phyloP scores from a whole-genome alignment of 495 filamentous ascomycete genomes.

The Beverwykella pulmonaria region DNA sequence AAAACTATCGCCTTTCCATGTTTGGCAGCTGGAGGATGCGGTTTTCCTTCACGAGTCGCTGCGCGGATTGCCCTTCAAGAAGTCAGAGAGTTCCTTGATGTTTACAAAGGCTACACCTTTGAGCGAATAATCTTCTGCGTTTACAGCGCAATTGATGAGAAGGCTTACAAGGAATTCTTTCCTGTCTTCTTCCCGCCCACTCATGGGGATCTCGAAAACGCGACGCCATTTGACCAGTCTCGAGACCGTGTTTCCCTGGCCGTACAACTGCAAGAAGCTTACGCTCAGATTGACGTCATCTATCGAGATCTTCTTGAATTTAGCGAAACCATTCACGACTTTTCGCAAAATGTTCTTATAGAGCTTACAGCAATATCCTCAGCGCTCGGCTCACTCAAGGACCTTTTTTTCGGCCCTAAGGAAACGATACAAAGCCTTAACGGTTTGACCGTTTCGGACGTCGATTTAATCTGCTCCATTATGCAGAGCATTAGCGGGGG shows the following conservation, averaged over 20 bases:
- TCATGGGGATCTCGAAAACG: constrained; percentile 19
- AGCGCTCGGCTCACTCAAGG: constrained; percentile 1
- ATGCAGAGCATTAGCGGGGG: constrained; percentile 12
- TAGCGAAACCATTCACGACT: constrained; percentile 10
- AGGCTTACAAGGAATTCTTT: constrained; percentile 25
- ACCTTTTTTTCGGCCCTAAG: neutral
- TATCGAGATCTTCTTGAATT: constrained; percentile 2
- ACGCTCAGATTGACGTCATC: constrained; percentile 10
- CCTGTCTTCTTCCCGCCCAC: constrained; percentile 35
- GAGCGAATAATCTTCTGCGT: constrained; percentile 36
- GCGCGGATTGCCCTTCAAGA: constrained; percentile 32
- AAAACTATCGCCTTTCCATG: constrained; percentile 34
- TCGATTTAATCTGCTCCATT: constrained; percentile 22
- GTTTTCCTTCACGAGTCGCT: constrained; percentile 27
- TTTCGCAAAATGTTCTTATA: constrained; percentile 9
- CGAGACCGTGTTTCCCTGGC: neutral
- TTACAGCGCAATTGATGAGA: constrained; percentile 19
- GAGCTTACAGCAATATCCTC: constrained; percentile 15
- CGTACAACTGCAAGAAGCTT: constrained; percentile 2
- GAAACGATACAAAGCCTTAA: constrained; percentile 1
- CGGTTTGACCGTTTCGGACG: constrained; percentile 4
- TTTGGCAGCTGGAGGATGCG: constrained; percentile 23
- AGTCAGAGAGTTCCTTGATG: constrained; percentile 32
- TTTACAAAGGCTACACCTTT: constrained; percentile 10
- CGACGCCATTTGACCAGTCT: neutral